Evolutionary conservation across 164 flowering plant species (phyloP).

Genomic region (Akebia trifoliata): DNA sequence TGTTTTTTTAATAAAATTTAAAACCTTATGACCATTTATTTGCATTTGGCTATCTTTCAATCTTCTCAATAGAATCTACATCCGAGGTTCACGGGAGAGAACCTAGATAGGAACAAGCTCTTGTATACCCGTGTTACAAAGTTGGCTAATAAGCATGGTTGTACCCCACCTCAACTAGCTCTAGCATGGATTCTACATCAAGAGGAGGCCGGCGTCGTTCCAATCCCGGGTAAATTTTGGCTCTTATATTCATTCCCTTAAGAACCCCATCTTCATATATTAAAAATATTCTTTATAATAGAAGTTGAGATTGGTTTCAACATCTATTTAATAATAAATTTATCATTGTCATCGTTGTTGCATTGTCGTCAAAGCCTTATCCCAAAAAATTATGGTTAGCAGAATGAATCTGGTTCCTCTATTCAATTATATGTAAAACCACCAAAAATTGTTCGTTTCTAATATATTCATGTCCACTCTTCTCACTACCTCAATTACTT

Average conservation of each 20-base stretch:
- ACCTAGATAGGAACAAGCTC: conserved; percentile 3
- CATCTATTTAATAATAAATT: too few relatives aligned
- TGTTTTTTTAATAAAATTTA: too few relatives aligned
- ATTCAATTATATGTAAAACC: too few relatives aligned
- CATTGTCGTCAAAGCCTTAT: too few relatives aligned
- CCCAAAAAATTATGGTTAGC: too few relatives aligned
- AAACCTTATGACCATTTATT: neutral
- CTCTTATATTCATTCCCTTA: too few relatives aligned
- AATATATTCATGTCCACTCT: too few relatives aligned
- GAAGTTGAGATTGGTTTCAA: neutral
- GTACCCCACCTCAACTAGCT: conserved; percentile 4
- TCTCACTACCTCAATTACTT: too few relatives aligned
- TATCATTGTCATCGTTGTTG: too few relatives aligned
- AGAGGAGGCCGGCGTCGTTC: neutral
- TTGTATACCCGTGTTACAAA: neutral
- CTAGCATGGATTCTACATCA: conserved; percentile 4
- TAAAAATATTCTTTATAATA: neutral
- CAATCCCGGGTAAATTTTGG: conserved; percentile 4
- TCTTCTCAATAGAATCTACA: neutral
- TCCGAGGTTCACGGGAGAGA: conserved; percentile 10
- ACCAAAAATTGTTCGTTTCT: too few relatives aligned
- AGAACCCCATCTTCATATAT: neutral
- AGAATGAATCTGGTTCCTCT: too few relatives aligned
- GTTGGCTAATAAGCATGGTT: neutral
- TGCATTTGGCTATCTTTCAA: too few relatives aligned